Base-by-base conservation (phyloP, 2,329 filamentous ascomycete genomes). In the Sporothrix schenckii region DNA sequence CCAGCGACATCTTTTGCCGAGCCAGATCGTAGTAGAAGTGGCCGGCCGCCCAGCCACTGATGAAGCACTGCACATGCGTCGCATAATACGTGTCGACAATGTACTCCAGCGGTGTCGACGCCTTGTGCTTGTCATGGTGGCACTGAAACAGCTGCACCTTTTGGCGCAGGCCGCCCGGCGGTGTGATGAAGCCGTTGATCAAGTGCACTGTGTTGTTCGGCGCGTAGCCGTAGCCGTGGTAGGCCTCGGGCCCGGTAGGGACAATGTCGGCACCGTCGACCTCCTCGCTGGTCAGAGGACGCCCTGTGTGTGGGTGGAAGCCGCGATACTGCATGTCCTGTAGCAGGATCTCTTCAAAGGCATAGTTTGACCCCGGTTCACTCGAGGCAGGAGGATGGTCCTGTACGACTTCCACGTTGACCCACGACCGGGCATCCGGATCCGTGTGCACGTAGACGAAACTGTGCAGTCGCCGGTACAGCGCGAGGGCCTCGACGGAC, bases 141-240 rank as follows among this genome's bases (percentile, higher is more conserved):
- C 69, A 72, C 70, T 69, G 68, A 24, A 72, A 71, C 49, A 73
- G 68, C 70, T 72, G 72, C 47, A 73, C 72, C 56, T 73, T 73
- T 47, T 49, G 27, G 19, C 50, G 58, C 34, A 7, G 3, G 34
- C 54, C 30, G 19, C n/a, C 27, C 3, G n/a, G 9, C 1, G n/a
- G 69, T 11, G 27, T 44, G 10, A 70, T 67, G 60, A 39, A 69
- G 44, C 71, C 71, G 61, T 73, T 73, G 65, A 73, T 63, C 16
- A 73, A 44, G 7, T 24, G 21, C 4, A 72, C 3, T 16, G 30
- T 21, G 49, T 39, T 39, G 34, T 54, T 39, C 4, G 9, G 7
- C 14, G 27, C 68, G 41, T 65, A 56, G 19, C 13, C 14, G 34
- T 56, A 63, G 39, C n/a, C 27, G 50, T 27, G 30, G 50, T 30